Conservation (phyloP, 2,329 filamentous ascomycete species). For the Claviceps pazoutovae region DNA sequence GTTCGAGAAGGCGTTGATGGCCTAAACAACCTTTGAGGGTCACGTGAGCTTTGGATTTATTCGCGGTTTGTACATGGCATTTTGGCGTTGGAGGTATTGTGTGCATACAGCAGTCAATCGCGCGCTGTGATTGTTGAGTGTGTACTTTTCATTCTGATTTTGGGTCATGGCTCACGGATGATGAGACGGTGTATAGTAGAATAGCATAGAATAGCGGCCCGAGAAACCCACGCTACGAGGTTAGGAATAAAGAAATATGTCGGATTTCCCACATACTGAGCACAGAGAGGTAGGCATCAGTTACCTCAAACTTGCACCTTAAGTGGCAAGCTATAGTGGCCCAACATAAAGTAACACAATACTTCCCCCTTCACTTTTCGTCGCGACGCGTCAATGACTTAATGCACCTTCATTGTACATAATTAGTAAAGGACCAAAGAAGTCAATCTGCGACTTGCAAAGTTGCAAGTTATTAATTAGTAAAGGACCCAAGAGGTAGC, state of each 20-base stretch:
- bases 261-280: too few species aligned
- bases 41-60: neutral
- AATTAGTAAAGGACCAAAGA: too few species aligned
- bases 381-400: too few species aligned
- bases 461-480: too few species aligned
- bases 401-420: too few species aligned
- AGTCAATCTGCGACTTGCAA: too few species aligned
- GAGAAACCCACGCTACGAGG: neutral
- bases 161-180: neutral
- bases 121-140: neutral
- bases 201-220: neutral
- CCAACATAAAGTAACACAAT: too few species aligned
- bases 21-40: neutral
- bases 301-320: too few species aligned
- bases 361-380: too few species aligned
- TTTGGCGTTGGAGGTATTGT: neutral
- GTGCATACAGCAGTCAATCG: neutral
- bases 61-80: neutral
- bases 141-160: neutral
- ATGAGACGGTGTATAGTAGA: neutral
- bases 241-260: neutral
- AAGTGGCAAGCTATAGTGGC: too few species aligned
- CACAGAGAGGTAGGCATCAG: too few species aligned
- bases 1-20: slow-evolving; percentile 3
- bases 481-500: too few species aligned